Conservation (phyloP, 2,329 filamentous ascomycete species). For the Sphaerulina vaccinii region DNA sequence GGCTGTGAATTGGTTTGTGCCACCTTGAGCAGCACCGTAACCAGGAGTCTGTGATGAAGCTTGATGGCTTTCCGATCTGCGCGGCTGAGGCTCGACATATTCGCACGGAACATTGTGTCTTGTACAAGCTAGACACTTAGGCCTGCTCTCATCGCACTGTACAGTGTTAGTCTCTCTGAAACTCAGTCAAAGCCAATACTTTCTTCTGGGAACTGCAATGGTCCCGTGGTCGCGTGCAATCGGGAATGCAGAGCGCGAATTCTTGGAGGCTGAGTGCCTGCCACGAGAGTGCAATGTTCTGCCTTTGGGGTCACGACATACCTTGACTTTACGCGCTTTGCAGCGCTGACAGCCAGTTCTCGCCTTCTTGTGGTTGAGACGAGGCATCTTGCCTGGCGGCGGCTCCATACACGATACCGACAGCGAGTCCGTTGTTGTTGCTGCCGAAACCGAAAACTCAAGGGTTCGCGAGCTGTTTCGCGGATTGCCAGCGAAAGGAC, state of each 20-base stretch:
- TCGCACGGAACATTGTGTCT: slow-evolving; percentile 29
- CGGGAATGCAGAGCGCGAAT: no score
- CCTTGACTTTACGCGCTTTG: slow-evolving; percentile 30
- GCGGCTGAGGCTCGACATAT: slow-evolving; percentile 25
- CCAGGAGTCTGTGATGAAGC: background rate
- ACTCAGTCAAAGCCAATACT: no score
- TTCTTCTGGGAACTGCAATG: no score
- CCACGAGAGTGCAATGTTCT: background rate
- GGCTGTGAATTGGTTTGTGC: background rate
- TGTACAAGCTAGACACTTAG: slow-evolving; percentile 27
- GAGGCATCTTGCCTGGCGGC: slow-evolving; percentile 14
- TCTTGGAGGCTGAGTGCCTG: background rate
- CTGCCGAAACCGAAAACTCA: background rate
- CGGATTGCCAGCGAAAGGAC: no score
- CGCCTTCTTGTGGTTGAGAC: slow-evolving; percentile 28
- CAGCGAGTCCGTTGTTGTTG: background rate
- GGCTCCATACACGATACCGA: background rate
- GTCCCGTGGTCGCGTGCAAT: no score
- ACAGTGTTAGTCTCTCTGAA: no score
- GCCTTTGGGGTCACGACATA: background rate
- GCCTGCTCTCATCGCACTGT: slow-evolving; percentile 29
- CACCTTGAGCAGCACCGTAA: background rate
- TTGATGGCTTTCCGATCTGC: slow-evolving; percentile 12
- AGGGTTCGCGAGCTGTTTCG: background rate
- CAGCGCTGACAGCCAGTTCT: slow-evolving; percentile 28